phyloP scores from a whole-genome alignment of 805 yeast species.

The Lachancea thermotolerans region DNA sequence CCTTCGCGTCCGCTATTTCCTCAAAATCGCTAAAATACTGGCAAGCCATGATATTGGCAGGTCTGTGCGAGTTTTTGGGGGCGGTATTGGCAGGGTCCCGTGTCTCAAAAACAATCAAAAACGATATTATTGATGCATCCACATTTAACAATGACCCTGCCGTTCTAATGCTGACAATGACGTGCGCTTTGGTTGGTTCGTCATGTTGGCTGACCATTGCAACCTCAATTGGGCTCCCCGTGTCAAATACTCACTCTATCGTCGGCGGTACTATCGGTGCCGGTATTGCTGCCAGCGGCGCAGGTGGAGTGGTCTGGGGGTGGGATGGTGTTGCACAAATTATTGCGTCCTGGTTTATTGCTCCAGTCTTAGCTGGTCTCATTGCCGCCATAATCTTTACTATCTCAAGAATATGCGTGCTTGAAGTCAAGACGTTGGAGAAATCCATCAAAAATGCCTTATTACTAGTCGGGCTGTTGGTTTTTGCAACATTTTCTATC shows the following conservation, averaged over 20 bases:
- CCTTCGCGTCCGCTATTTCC: constrained; percentile 70
- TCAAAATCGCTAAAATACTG: constrained; percentile 61
- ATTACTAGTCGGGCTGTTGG: constrained; percentile 51
- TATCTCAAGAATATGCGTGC: constrained; percentile 51
- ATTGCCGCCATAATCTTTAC: constrained; percentile 55
- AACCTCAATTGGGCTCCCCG: constrained; percentile 69
- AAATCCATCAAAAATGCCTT: constrained; percentile 49
- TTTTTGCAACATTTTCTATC: constrained; percentile 51
- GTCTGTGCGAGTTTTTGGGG: constrained; percentile 65
- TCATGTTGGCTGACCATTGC: constrained; percentile 65
- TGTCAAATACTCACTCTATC: constrained; percentile 75
- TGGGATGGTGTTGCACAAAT: constrained; percentile 69
- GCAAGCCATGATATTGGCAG: constrained; percentile 73
- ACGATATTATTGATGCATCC: constrained; percentile 49
- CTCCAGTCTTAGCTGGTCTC: constrained; percentile 62
- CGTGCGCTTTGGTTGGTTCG: constrained; percentile 68
- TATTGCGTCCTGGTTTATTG: constrained; percentile 75
- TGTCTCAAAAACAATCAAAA: constrained; percentile 66
- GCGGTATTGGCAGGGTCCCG: constrained; percentile 69
- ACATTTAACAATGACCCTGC: constrained; percentile 52
- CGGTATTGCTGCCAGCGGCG: constrained; percentile 67
- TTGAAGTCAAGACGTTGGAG: constrained; percentile 42
- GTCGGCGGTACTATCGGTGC: constrained; percentile 73
- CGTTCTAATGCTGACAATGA: constrained; percentile 68
- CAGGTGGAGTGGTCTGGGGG: constrained; percentile 58